A percentile compares a stretch with the other conserved stretches of the same genome.
Conservation (phyloP, 805 yeast genomes). For the Pichia cabralensis region DNA sequence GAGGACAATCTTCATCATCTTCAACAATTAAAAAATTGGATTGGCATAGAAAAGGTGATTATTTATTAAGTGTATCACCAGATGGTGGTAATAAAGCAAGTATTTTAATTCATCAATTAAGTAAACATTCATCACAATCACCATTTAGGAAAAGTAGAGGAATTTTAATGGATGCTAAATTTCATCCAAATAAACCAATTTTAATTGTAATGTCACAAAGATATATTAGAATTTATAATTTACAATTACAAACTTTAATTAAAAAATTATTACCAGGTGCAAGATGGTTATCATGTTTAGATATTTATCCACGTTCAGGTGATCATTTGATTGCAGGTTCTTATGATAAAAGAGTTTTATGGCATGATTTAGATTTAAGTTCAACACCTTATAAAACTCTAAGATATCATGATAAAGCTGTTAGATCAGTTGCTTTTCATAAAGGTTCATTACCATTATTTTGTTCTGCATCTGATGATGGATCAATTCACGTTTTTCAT, state of each 20-base stretch:
- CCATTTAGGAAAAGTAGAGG: conserved; percentile 93
- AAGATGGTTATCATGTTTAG: conserved; percentile 84
- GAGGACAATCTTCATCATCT: conserved; percentile 30
- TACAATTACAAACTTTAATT: conserved; percentile 72
- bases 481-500: conserved; percentile 87
- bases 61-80: conserved; percentile 94
- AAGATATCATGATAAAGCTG: conserved; percentile 92
- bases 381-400: conserved; percentile 90
- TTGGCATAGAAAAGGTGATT: conserved; percentile 98
- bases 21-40: conserved; percentile 69
- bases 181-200: conserved; percentile 95
- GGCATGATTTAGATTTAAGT: conserved; percentile 93
- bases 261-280: conserved; percentile 93
- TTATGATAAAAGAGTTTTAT: conserved; percentile 86
- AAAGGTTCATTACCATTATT: conserved; percentile 78
- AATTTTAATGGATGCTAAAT: conserved; percentile 88
- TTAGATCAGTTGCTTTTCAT: conserved; percentile 81
- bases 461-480: conserved; percentile 94
- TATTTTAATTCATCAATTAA: conserved; percentile 87
- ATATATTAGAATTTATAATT: conserved; percentile 81
- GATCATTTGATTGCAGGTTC: conserved; percentile 90
- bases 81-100: conserved; percentile 72
- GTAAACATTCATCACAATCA: conserved; percentile 90
- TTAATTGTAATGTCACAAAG: conserved; percentile 91
- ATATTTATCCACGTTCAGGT: conserved; percentile 86